Base-by-base conservation (phyloP, 768 basidiomycete genomes). In the Suillus bovinus region DNA sequence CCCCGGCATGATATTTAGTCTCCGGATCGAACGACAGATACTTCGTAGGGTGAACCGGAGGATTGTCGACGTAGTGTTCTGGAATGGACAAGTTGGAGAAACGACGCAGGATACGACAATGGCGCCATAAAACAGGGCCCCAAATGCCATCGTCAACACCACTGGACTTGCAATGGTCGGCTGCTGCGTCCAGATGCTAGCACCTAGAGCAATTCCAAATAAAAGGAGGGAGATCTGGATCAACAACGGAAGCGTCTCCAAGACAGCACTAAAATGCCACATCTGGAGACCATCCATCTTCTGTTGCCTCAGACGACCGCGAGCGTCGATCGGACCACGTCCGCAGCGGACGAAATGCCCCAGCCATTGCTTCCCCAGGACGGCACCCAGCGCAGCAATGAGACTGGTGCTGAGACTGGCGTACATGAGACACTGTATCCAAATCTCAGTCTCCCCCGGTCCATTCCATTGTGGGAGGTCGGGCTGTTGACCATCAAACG, bases 281-380 rank as follows among this genome's bases (percentile, higher is more conserved):
- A 27, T 61, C n/a, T 66, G 38, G 20, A 66, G 58, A 31, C 65
- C 64, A n/a, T 38, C 49, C n/a, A 62, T 24, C 31, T 56, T 64
- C 29, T 44, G 31, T 22, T 65, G 63, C 33, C 64, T 42, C 17
- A 50, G 42, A 27, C 39, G 36, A 29, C 64, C 67, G 44, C 66
- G 63, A 39, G 67, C 67, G 13, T 68, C 64, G 2, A 71, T 58
- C 22, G 66, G 66, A 1, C 67, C 66, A n/a, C 68, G 65, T 24
- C 65, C 59, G 20, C 62, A 62, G 27, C 66, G 53, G 36, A 59
- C 61, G 38, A 71, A 69, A 13, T 68, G 65, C 38, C 64, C 64
- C 1, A 72, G 39, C 72, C 70, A 72, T 47, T 73, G 71, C 59
- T 72, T 74, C n/a, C 70, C 69, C 29, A 71, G 59, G 20, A 73